Percentiles rank a stretch among this genome's conserved stretches.
These are phyloP conservation scores for Phytophthora pistaciae DNA, from an alignment of 352 stramenopile species.

Conservation along the genomic window DNA sequence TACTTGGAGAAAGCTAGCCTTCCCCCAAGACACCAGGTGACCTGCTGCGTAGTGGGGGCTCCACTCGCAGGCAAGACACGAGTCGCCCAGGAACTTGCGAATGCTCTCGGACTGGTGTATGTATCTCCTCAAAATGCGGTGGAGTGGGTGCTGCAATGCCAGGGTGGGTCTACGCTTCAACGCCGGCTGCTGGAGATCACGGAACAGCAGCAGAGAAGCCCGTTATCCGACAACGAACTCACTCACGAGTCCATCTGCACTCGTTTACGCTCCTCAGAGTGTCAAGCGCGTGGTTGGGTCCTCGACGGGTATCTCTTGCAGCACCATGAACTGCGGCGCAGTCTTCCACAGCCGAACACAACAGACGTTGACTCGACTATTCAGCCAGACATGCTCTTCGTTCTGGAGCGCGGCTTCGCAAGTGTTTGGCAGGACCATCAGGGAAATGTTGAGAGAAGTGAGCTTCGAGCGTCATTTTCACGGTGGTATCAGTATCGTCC, in stretches of 20 bases:
- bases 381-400: constrained; percentile 59
- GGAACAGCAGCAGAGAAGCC: constrained; percentile 8
- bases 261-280: constrained; percentile 68
- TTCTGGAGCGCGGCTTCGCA: constrained; percentile 50
- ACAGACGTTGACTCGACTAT: constrained; percentile 20
- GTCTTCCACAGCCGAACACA: constrained; percentile 15
- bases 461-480: constrained; percentile 38
- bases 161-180: constrained; percentile 47
- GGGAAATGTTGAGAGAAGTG: background rate
- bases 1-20: constrained; percentile 32
- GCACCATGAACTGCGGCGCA: constrained; percentile 39
- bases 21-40: constrained; percentile 34
- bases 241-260: constrained; percentile 48
- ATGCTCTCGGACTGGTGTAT: constrained; percentile 43
- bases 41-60: constrained; percentile 51
- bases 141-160: constrained; percentile 67
- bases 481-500: constrained; percentile 57
- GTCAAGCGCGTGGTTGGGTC: constrained; percentile 65
- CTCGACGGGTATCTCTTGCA: constrained; percentile 63
- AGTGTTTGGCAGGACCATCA: constrained; percentile 37
- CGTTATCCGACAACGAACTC: constrained; percentile 26
- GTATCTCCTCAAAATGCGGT: constrained; percentile 58
- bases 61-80: constrained; percentile 47
- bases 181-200: constrained; percentile 15
- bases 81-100: constrained; percentile 40